Base-by-base conservation (phyloP, 257 asterid genomes). In the Solanum appendiculatum region DNA sequence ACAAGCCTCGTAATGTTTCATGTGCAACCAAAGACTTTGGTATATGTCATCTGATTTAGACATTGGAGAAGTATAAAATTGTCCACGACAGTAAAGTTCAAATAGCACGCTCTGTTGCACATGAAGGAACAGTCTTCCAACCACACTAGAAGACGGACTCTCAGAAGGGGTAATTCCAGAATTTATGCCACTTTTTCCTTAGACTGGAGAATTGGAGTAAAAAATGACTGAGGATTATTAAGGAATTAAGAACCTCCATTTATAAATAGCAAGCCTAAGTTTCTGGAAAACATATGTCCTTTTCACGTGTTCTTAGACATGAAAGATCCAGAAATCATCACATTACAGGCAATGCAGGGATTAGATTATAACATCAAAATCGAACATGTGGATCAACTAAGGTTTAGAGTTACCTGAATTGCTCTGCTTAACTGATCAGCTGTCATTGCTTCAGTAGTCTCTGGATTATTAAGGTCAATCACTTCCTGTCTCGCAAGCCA, bases 401-500 rank as follows among this genome's bases (percentile, higher is more conserved):
- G 42, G 11, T 80, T 9, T 18, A 18, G 68, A 48, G 25, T 48
- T 82, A 97, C 99, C 98, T 93, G 92, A 89, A 94, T 88, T 33
- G 97, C 93, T 89, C 90, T 91, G 86, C 91, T 89, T 27, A 95
- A 86, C 80, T 88, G 92, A 83, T 89, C 68, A 56, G 90, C 82
- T 68, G 84, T 90, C 51, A 73, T 84, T 46, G 75, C 92, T 83
- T 89, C 86, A 46, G 72, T 66, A 21, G 29, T 58, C 82, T 84
- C 73, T 58, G 77, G 48, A 73, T 42, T 86, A 63, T 44, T 90
- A 15, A 58, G 58, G 60, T 86, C 92, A 37, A 86, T 85, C 88
- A 86, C 84, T 91, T 91, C 95, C 85, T 46, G 88, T 88, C 97
- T 93, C 23, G 99, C 99, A 70, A 94, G 93, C 99, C 99, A 97